phyloP scores from a whole-genome alignment of 2,329 filamentous ascomycete species.

The Fusarium longipes region DNA sequence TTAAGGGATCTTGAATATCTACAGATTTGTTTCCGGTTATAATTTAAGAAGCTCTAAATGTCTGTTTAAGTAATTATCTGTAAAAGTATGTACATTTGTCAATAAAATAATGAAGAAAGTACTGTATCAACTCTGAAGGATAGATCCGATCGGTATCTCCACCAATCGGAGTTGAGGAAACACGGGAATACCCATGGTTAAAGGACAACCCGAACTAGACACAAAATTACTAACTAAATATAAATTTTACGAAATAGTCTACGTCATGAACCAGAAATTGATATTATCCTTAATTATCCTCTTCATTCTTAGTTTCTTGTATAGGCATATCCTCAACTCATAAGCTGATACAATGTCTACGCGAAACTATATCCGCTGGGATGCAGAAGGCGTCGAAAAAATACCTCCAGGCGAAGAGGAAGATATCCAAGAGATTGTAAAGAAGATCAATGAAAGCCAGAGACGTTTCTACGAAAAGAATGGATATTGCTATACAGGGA shows the following conservation, averaged over 20 bases:
- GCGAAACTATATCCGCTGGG: not conserved
- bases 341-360: not conserved
- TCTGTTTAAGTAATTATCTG: too few relatives aligned
- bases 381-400: not conserved
- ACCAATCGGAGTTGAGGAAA: not conserved
- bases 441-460: slow-evolving; percentile 1
- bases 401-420: not conserved
- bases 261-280: not conserved
- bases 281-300: not conserved
- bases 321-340: too few relatives aligned
- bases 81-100: too few relatives aligned
- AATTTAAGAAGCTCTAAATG: too few relatives aligned
- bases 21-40: too few relatives aligned
- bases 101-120: not conserved
- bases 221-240: accelerated
- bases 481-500: slow-evolving; percentile 7
- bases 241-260: not conserved
- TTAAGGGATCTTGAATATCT: too few relatives aligned
- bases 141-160: slow-evolving; percentile 2
- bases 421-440: not conserved
- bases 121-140: not conserved
- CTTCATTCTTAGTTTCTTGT: too few relatives aligned
- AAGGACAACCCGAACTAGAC: not conserved
- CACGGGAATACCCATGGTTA: not conserved
- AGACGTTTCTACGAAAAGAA: slow-evolving; percentile 4